phyloP scores from a whole-genome alignment of 495 filamentous ascomycete genomes.

The Rhypophila decipiens region DNA sequence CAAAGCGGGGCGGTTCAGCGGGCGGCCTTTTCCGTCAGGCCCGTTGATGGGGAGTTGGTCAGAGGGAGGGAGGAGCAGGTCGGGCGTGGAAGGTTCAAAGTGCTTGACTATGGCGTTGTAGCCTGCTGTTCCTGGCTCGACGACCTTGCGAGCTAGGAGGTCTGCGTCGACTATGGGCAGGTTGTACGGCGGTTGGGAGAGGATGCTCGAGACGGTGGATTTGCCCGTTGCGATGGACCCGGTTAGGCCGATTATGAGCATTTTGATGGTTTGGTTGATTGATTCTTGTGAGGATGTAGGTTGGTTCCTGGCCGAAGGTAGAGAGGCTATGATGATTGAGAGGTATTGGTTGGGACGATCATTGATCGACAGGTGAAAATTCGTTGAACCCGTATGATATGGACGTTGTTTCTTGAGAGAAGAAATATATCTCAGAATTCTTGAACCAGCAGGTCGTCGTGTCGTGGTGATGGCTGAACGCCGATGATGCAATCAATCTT shows the following conservation, averaged over 20 bases:
- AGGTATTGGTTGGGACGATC: too few relatives aligned
- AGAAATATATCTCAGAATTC: neutral
- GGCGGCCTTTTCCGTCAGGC: conserved; percentile 48
- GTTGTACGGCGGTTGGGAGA: conserved; percentile 70
- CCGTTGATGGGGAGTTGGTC: conserved; percentile 37
- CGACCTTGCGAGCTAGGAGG: conserved; percentile 79
- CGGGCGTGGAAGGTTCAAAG: conserved; percentile 75
- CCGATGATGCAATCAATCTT: too few relatives aligned
- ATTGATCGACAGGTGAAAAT: too few relatives aligned
- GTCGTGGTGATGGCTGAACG: too few relatives aligned
- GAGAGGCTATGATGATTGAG: too few relatives aligned
- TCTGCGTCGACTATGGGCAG: conserved; percentile 96
- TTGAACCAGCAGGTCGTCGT: too few relatives aligned
- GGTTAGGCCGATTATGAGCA: conserved; percentile 94
- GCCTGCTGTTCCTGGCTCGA: conserved; percentile 78
- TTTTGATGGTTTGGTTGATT: conserved; percentile 31
- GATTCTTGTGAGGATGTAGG: neutral
- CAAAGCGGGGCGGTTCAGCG: conserved; percentile 79
- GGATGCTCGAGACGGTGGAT: conserved; percentile 84
- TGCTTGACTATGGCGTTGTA: conserved; percentile 73
- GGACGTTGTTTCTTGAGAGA: neutral
- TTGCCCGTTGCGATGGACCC: conserved; percentile 98
- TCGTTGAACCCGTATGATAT: too few relatives aligned
- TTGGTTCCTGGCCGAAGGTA: too few relatives aligned
- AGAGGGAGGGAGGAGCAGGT: conserved; percentile 59